Base-by-base conservation (phyloP, 2,329 filamentous ascomycete genomes). In the Trichoderma oligosporum region DNA sequence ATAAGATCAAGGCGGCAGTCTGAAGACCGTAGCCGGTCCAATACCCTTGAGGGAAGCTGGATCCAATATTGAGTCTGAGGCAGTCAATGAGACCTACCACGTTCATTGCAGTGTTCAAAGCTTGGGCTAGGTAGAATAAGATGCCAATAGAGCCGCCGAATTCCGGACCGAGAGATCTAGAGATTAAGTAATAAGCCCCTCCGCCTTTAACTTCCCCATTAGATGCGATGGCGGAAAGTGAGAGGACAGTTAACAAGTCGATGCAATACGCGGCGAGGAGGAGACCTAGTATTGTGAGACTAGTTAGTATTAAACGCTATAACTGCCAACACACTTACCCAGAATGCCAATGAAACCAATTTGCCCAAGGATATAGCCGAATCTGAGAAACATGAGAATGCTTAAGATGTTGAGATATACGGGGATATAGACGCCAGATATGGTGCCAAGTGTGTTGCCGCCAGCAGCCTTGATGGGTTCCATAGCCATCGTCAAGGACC, bases 371-470 rank as follows among this genome's bases (percentile, higher is more conserved):
- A 96, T 89, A 65, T 91, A 85, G 20, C 91, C 90, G 70, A 96
- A 96, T 20, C 91, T 84, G 65, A 96, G 78, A 73, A 96, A 96
- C 89, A 96, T 95, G 61, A 96, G 81, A 71, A 96, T 95, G 65
- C 89, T 93, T 63, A 95, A 75, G 39, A 96, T 91, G 71, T 94
- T 96, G 63, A 95, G 77, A 60, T 87, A 92, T n/a, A 91, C 91
- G 1, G 91, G 91, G 14, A 96, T 88, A 70, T 91, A 96, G 46
- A 95, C 88, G 7, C 88, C 88, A 4, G 85, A 89, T 63, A 91
- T 84, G 7, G 84, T 86, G 35, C 88, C 88, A 57, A 95, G 78
- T 73, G 94, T 94, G 64, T 80, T 67, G 60, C 70, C 72, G 16
- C 52, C 57, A 18, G 39, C 36, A 11, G 14, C 33, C 64, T 73